phyloP scores from a whole-genome alignment of 305 asterid genomes.

The Fraxinus baroniana region DNA sequence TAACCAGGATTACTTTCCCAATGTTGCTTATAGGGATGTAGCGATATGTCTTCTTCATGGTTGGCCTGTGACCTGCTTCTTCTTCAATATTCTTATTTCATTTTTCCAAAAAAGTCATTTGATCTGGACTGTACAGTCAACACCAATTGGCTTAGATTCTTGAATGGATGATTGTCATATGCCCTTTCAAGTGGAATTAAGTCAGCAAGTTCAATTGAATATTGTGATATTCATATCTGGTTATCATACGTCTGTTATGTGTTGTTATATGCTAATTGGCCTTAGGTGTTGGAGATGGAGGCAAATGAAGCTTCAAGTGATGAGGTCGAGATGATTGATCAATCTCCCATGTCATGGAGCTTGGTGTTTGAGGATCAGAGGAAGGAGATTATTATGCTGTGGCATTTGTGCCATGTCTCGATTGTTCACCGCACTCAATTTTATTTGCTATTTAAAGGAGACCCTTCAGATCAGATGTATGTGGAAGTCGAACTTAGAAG shows the following conservation, averaged over 20 bases:
- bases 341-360: conserved; percentile 62
- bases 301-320: conserved; percentile 60
- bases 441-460: conserved; percentile 77
- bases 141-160: neutral
- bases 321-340: conserved; percentile 45
- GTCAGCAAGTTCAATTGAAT: neutral
- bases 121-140: neutral
- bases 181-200: neutral
- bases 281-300: conserved; percentile 83
- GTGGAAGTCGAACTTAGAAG: conserved; percentile 92
- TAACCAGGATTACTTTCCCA: neutral
- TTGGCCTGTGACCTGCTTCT: neutral
- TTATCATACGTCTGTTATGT: neutral
- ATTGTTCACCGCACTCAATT: conserved; percentile 86
- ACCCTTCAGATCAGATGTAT: conserved; percentile 77
- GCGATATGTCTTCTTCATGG: neutral
- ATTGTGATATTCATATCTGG: neutral
- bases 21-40: neutral
- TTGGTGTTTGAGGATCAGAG: conserved; percentile 70
- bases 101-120: neutral
- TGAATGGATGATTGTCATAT: neutral
- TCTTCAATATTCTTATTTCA: neutral
- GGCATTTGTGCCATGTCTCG: conserved; percentile 95
- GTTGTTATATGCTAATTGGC: neutral
- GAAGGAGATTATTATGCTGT: conserved; percentile 82